Evolutionary conservation across 208 protist genomes (phyloP).

Genomic region (Novymonas esmeraldas): DNA sequence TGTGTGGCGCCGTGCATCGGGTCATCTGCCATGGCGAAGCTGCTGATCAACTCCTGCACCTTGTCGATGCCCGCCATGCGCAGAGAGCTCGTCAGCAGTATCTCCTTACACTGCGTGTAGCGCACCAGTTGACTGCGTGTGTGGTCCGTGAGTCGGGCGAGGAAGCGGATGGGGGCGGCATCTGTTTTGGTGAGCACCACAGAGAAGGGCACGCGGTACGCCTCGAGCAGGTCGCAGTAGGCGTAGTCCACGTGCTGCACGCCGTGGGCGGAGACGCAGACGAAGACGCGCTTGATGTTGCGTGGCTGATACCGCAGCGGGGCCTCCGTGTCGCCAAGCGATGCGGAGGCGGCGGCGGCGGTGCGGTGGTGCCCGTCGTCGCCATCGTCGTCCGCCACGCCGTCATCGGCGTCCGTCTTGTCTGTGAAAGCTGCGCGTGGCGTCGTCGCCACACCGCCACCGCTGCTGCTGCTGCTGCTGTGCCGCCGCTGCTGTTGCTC

Average conservation of each 20-base stretch:
- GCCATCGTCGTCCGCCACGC: background rate
- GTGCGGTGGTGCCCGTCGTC: background rate
- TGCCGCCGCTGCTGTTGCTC: background rate
- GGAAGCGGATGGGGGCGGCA: conserved; percentile 78
- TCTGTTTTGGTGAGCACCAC: conserved; percentile 92
- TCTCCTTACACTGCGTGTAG: conserved; percentile 86
- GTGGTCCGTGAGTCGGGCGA: conserved; percentile 82
- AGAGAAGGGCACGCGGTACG: conserved; percentile 67
- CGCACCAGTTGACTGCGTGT: conserved; percentile 79
- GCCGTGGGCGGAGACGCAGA: conserved; percentile 79
- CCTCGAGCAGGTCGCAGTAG: conserved; percentile 79
- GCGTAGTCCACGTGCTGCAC: conserved; percentile 75
- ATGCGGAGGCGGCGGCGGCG: no score
- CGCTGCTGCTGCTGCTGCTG: background rate
- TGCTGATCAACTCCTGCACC: conserved; percentile 79
- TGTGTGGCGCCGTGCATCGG: conserved; percentile 49
- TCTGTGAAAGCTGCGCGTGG: no score
- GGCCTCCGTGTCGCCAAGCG: background rate
- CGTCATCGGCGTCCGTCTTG: background rate
- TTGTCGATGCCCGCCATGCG: conserved; percentile 87
- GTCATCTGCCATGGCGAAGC: conserved; percentile 52
- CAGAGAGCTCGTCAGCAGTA: conserved; percentile 82
- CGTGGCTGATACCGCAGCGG: conserved; percentile 32
- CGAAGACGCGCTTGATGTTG: conserved; percentile 75
- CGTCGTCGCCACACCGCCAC: no score